These are phyloP conservation scores for Verticillium longisporum DNA, from an alignment of 2,329 filamentous ascomycete species.

Conservation along the genomic window DNA sequence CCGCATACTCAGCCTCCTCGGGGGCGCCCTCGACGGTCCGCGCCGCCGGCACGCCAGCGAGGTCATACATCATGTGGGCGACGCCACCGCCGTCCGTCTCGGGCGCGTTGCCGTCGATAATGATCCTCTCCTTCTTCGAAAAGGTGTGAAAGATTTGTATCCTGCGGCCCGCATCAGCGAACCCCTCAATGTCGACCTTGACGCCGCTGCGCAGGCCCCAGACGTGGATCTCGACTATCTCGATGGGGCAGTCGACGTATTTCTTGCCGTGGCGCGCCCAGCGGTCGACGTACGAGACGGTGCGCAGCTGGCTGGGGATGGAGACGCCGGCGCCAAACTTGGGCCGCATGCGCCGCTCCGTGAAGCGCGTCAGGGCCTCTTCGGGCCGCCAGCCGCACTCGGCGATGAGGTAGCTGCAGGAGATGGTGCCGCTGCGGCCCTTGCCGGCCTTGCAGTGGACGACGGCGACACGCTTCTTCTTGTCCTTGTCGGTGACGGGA, in stretches of 20 bases:
- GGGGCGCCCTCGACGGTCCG: slow-evolving; percentile 5
- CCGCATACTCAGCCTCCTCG: slow-evolving; percentile 15
- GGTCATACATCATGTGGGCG: slow-evolving; percentile 45
- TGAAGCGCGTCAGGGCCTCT: slow-evolving; percentile 53
- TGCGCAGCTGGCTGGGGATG: slow-evolving; percentile 86
- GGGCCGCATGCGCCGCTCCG: slow-evolving; percentile 79
- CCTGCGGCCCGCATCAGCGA: slow-evolving; percentile 77
- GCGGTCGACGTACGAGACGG: slow-evolving; percentile 80
- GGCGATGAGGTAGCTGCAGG: slow-evolving; percentile 83
- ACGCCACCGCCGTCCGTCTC: slow-evolving; percentile 41
- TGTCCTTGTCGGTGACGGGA: slow-evolving; percentile 17
- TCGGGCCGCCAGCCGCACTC: slow-evolving; percentile 61
- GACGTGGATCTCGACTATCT: slow-evolving; percentile 81
- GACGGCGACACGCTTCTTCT: slow-evolving; percentile 62
- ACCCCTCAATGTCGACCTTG: slow-evolving; percentile 80
- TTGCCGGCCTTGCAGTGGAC: slow-evolving; percentile 98
- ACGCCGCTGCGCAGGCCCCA: slow-evolving; percentile 87
- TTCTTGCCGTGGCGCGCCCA: slow-evolving; percentile 71
- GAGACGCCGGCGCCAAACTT: slow-evolving; percentile 85
- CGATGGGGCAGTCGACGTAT: slow-evolving; percentile 76
- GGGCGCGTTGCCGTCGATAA: slow-evolving; percentile 53
- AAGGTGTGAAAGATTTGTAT: slow-evolving; percentile 85
- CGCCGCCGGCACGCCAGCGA: slow-evolving; percentile 31
- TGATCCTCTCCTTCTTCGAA: slow-evolving; percentile 59
- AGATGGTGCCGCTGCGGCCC: slow-evolving; percentile 81